Conservation (phyloP, 441 rosid species). For the Eutrema salsugineum region DNA sequence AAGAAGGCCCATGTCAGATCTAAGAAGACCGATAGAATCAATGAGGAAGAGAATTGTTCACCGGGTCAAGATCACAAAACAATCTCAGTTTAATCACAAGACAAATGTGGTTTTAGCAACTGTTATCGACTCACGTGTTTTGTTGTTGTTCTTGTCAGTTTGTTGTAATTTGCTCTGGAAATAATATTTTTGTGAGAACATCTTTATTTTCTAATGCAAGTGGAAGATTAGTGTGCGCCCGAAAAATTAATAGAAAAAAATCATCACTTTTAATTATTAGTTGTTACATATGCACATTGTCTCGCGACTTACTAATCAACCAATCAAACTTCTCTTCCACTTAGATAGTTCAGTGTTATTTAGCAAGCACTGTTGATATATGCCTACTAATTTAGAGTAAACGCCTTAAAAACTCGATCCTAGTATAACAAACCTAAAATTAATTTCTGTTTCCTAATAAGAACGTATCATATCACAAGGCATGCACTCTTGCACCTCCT, state of each 20-base stretch:
- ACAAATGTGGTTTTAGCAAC: slow-evolving; percentile 4
- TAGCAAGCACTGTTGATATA: too few species aligned
- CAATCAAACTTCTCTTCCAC: too few species aligned
- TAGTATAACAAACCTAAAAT: too few species aligned
- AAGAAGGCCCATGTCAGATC: slow-evolving; percentile 65
- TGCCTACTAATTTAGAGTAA: too few species aligned
- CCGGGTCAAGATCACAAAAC: not conserved
- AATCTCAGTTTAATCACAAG: slow-evolving; percentile 15
- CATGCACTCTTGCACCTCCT: too few species aligned
- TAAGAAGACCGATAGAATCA: slow-evolving; percentile 41
- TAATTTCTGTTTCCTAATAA: too few species aligned
- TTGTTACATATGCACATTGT: not conserved
- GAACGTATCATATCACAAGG: too few species aligned
- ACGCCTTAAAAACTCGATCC: too few species aligned
- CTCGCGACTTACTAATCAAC: not conserved
- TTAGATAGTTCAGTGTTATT: not conserved
- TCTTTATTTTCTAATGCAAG: not conserved
- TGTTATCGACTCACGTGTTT: slow-evolving; percentile 3
- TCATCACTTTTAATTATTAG: not conserved
- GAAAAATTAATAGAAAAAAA: not conserved
- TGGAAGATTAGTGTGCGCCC: not conserved
- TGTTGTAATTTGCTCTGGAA: not conserved
- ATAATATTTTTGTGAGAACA: not conserved
- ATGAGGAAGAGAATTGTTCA: slow-evolving; percentile 13
- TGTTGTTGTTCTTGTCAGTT: slow-evolving; percentile 2